Evolutionary conservation across 306 rosid species (phyloP), one percentile per base, ranked within the genome.

Genomic region (Arachis stenosperma): DNA sequence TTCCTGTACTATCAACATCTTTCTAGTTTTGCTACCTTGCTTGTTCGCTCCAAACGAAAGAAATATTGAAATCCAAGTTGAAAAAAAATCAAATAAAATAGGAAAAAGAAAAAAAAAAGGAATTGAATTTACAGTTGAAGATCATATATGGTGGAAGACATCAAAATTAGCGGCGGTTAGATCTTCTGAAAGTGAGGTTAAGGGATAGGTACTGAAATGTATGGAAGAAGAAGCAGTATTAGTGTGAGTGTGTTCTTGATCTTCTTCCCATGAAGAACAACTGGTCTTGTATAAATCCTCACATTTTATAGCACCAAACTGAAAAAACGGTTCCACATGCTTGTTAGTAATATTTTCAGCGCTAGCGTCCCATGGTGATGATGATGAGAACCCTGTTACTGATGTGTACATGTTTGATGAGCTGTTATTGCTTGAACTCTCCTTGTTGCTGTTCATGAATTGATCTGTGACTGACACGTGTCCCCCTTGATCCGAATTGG

Each of bases 121-220:
- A 52, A 30, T 33, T 33, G 73, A 81, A 86, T 78, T 66, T 81
- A 84, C 90, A 86, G 53, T 78, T 33, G 37, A 33, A 2, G 37
- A 33, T 89, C 82, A 94, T 63, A 91, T 85, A 41, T 88, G 90
- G 61, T 88, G 90, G 83, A 94, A 91, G 7, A 82, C 88, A 83
- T 91, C 93, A 88, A 91, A 94, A 83, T 78, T 86, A 81, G 78
- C 84, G 70, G 78, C 86, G 58, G 88, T 80, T 85, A 90, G 81
- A 84, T 91, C 92, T 71, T 88, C 90, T 77, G 96, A 88, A 6
- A 91, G 85, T 61, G 96, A 88, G 76, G 87, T 84, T 78, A 88
- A 83, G 0, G 99, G 97, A 88, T 81, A 91, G 95, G 83, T 76
- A 86, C 65, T 80, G 86, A 93, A 89, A 85, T 89, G 91, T 73